Conservation (phyloP, 495 filamentous ascomycete genomes). For the Aspergillus affinis region DNA sequence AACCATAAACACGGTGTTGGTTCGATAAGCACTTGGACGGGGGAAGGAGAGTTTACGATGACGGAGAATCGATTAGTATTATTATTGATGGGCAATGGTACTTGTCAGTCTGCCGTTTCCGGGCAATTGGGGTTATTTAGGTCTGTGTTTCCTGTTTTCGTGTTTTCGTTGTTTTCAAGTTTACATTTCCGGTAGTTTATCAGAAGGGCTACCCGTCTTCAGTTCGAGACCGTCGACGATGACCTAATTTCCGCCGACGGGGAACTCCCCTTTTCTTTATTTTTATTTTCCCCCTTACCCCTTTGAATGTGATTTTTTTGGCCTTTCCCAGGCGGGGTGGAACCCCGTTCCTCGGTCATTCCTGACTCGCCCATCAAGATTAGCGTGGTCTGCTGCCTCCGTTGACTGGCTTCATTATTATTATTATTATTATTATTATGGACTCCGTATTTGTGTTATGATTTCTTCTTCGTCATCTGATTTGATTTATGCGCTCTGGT, state of each 20-base stretch:
- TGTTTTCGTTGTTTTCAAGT: not conserved
- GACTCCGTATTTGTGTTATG: too few relatives aligned
- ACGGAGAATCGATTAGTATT: too few relatives aligned
- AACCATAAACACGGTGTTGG: not conserved
- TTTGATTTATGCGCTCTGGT: too few relatives aligned
- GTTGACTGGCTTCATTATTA: not conserved
- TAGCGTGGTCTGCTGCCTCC: conserved; percentile 9
- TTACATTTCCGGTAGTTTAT: conserved; percentile 12
- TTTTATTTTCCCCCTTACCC: not conserved
- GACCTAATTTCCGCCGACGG: not conserved
- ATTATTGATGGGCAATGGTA: not conserved
- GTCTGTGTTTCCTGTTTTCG: conserved; percentile 3
- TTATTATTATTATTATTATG: conserved; percentile 7
- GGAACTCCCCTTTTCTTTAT: conserved; percentile 11
- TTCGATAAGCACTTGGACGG: not conserved
- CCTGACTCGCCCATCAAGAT: conserved; percentile 9
- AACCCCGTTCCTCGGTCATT: conserved; percentile 14
- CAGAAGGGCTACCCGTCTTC: conserved; percentile 8
- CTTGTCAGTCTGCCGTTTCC: not conserved
- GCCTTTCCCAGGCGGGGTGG: conserved; percentile 14
- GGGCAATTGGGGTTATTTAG: not conserved
- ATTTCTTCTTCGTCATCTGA: not conserved
- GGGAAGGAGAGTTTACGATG: too few relatives aligned
- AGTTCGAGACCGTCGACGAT: conserved; percentile 5
- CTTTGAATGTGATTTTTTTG: conserved; percentile 15